Base-by-base conservation (phyloP, 306 rosid species). In the Prunus campanulata region DNA sequence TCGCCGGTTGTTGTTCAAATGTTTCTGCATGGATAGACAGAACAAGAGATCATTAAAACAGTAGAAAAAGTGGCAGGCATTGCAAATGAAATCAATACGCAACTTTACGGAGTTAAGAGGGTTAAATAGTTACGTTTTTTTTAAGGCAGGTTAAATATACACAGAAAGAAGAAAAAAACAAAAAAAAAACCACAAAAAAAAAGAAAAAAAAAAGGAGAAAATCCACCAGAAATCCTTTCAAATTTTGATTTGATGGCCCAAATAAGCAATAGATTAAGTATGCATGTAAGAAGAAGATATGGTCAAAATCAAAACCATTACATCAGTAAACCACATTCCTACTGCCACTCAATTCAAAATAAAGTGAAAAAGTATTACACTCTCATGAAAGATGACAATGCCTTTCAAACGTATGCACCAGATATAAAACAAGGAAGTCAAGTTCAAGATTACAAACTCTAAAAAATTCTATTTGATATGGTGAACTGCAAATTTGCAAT, bases 1-100 rank as follows among this genome's bases (percentile, higher is more conserved):
- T 96, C 48, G 96, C 68, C 4, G 98, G 90, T 71, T 96, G 99
- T 81, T 89, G 94, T 83, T 96, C 98, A 86, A 91, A 91, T 46
- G 88, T 70, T 83, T 92, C 96, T 93, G 85, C 81, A 75, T 73
- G 70, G 67, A 77, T 63, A 65, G 75, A 78, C 57, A 83, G 10
- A 70, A 51, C 49, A 47, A 77, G 57, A 80, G 29, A 49, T 62
- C 51, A 57, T 46, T 3, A 79, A 9, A 60, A 48, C 55, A 62
- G 30, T 10, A 54, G 52, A 77, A 5, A 39, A 20, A 11, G 44
- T 24, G 56, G 42, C 24, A 46, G 22, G 30, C 55, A 51, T 44
- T 44, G 64, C 55, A 69, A 57, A 57, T 27, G 22, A 42, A 72
- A 72, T 14, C 39, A 42, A 22, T 24, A 66, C 2, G 25, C 8